Evolutionary conservation across 192 early-diverging fungal species (phyloP).

Genomic region (Linnemannia hyalina): DNA sequence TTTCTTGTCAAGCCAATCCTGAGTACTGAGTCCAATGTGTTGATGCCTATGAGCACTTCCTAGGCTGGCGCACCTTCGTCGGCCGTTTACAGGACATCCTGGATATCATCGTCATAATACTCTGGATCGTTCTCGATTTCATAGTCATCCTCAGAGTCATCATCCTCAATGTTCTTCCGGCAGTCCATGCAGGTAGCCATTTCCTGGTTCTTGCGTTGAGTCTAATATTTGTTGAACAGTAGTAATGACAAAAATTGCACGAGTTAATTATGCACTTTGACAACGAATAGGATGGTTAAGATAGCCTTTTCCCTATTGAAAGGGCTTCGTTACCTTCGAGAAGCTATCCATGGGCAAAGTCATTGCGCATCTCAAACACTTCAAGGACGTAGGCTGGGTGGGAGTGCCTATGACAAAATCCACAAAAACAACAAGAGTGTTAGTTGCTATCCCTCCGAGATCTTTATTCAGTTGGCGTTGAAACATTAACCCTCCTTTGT

Average conservation of each 20-base stretch:
- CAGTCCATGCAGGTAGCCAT: slow-evolving; percentile 43
- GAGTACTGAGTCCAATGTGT: neutral
- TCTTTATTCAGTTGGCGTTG: neutral
- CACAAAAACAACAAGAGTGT: neutral
- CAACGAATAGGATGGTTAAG: neutral
- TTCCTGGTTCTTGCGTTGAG: slow-evolving; percentile 32
- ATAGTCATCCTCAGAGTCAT: slow-evolving; percentile 47
- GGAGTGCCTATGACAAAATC: slow-evolving; percentile 28
- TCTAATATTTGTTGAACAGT: neutral
- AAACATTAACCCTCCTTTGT: neutral
- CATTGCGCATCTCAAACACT: slow-evolving; percentile 20
- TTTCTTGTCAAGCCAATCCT: neutral
- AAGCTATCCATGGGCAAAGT: slow-evolving; percentile 28
- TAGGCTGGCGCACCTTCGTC: neutral
- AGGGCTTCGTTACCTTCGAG: slow-evolving; percentile 11
- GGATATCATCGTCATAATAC: slow-evolving; percentile 33
- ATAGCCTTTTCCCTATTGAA: neutral
- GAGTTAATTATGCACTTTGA: neutral
- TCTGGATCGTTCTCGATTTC: slow-evolving; percentile 38
- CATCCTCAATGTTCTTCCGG: slow-evolving; percentile 29
- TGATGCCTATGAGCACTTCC: neutral
- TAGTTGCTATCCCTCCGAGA: neutral
- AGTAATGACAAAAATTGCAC: neutral
- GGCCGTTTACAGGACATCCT: slow-evolving; percentile 29
- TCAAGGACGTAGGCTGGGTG: slow-evolving; percentile 19